A percentile compares a stretch with the other conserved stretches of the same genome.
These are phyloP conservation scores for Pulveroboletus sp. DNA, from an alignment of 768 basidiomycete species.

Conservation along the genomic window DNA sequence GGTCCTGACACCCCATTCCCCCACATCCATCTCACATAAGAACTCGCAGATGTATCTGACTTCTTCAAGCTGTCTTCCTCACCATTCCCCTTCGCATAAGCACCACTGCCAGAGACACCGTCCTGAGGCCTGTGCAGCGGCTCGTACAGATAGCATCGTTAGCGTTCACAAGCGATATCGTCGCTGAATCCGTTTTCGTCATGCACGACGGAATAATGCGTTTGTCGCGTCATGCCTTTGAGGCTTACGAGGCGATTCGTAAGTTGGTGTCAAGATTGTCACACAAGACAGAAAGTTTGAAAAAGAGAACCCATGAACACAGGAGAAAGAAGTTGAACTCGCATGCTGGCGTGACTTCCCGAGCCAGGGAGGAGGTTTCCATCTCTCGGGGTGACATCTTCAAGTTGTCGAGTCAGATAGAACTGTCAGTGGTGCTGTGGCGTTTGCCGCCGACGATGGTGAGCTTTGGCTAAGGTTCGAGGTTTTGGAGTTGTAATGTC, in stretches of 20 bases:
- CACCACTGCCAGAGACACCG: not conserved
- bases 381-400: conserved; percentile 36
- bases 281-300: no score
- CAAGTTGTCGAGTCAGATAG: conserved; percentile 42
- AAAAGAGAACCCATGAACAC: conserved; percentile 23
- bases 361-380: conserved; percentile 51
- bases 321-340: conserved; percentile 56
- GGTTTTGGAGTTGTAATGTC: no score
- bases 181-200: conserved; percentile 51
- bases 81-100: conserved; percentile 22
- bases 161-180: conserved; percentile 50
- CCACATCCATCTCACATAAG: conserved; percentile 52
- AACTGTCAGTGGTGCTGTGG: conserved; percentile 47
- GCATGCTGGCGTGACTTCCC: conserved; percentile 50
- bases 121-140: conserved; percentile 35
- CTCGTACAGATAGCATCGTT: conserved; percentile 47
- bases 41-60: conserved; percentile 36
- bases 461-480: no score
- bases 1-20: conserved; percentile 46
- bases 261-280: no score
- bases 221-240: conserved; percentile 44
- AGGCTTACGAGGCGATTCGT: conserved; percentile 43
- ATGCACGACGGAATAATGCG: conserved; percentile 53
- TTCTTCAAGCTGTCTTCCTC: conserved; percentile 31
- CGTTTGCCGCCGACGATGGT: conserved; percentile 53